phyloP scores from a whole-genome alignment of 805 yeast genomes.

The Lipomyces starkeyi region DNA sequence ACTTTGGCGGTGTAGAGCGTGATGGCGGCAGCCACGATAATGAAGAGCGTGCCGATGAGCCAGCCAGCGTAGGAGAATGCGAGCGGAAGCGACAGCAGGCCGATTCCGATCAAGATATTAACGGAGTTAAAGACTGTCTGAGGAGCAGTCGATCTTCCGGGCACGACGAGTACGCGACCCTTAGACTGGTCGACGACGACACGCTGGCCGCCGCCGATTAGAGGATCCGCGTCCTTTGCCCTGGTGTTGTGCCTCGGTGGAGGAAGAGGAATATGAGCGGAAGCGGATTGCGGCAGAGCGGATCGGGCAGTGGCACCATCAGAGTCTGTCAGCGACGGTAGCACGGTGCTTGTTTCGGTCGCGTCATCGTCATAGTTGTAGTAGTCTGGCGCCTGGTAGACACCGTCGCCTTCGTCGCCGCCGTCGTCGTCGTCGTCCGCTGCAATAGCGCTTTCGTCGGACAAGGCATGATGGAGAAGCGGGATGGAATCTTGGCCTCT shows the following conservation, averaged over 20 bases:
- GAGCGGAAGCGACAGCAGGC: constrained; percentile 68
- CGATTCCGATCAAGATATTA: constrained; percentile 71
- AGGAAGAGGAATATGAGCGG: too few species aligned
- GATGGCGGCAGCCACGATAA: constrained; percentile 64
- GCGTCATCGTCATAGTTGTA: neutral
- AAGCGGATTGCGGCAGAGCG: too few species aligned
- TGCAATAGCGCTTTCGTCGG: neutral
- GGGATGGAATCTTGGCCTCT: constrained; percentile 44
- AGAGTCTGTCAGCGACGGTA: too few species aligned
- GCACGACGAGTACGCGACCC: constrained; percentile 73
- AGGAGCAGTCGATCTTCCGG: constrained; percentile 80
- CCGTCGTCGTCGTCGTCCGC: constrained; percentile 8
- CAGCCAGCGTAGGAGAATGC: constrained; percentile 69
- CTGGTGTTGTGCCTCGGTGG: too few species aligned
- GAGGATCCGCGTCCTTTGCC: too few species aligned
- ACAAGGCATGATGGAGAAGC: constrained; percentile 59
- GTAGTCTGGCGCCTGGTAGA: neutral
- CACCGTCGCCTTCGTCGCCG: constrained; percentile 15
- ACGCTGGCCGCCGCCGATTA: neutral
- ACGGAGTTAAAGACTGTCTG: constrained; percentile 72
- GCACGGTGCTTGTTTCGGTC: neutral
- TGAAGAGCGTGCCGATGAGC: constrained; percentile 63
- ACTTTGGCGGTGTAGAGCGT: constrained; percentile 81
- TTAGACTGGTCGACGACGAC: constrained; percentile 55
- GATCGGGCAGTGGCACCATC: too few species aligned